phyloP scores from a whole-genome alignment of 2,329 filamentous ascomycete genomes.

The Aspergillus latus region DNA sequence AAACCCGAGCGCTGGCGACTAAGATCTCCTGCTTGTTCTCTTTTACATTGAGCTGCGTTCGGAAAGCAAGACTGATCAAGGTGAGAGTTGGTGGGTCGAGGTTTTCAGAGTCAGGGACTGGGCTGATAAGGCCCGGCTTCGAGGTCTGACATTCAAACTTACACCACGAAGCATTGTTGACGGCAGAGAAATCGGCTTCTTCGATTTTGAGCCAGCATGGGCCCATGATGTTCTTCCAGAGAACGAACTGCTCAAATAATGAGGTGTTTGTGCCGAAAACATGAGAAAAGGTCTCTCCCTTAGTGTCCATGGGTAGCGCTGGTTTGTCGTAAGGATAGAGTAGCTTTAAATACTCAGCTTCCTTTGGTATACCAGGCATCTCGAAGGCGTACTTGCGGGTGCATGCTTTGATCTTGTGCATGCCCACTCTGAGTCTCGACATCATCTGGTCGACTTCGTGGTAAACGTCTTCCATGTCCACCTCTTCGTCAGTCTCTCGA shows the following conservation, averaged over 20 bases:
- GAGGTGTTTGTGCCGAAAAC: conserved; percentile 92
- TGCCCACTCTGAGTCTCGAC: conserved; percentile 78
- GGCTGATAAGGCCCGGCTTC: conserved; percentile 73
- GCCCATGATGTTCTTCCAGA: conserved; percentile 99
- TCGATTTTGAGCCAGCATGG: conserved; percentile 95
- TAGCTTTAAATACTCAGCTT: conserved; percentile 91
- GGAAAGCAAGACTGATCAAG: conserved; percentile 89
- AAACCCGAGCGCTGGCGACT: conserved; percentile 85
- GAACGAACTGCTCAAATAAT: conserved; percentile 94
- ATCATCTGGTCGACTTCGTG: conserved; percentile 85
- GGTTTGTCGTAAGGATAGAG: conserved; percentile 90
- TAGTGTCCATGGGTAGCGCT: conserved; percentile 65
- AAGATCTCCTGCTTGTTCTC: conserved; percentile 97
- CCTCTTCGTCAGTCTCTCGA: conserved; percentile 69
- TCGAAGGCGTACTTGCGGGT: conserved; percentile 95
- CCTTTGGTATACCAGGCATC: conserved; percentile 78
- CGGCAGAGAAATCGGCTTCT: conserved; percentile 74
- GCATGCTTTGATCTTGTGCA: conserved; percentile 92
- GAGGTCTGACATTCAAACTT: conserved; percentile 85
- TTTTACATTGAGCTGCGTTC: conserved; percentile 83
- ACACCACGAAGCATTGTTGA: conserved; percentile 95
- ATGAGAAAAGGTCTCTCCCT: conserved; percentile 87
- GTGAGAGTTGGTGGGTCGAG: conserved; percentile 83
- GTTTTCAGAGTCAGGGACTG: conserved; percentile 74
- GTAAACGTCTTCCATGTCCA: conserved; percentile 87